phyloP scores from a whole-genome alignment of 306 rosid species.

The Adenanthera pavonina region DNA sequence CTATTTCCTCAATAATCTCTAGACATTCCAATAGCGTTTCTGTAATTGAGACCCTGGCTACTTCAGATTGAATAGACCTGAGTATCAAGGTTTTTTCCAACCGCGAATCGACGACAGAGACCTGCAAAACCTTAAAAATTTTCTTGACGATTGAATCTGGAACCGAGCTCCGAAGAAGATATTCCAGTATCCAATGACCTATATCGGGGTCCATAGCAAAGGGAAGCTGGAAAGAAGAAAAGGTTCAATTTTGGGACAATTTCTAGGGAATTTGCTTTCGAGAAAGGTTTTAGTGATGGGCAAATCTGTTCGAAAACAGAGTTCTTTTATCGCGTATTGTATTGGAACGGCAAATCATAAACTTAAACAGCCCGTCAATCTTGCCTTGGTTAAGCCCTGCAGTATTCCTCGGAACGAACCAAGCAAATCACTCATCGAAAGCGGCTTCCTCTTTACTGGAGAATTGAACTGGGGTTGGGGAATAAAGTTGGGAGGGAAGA shows the following conservation, averaged over 20 bases:
- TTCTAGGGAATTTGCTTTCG: background rate
- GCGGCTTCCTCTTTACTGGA: too few species aligned
- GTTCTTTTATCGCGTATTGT: too few species aligned
- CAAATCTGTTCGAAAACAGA: too few species aligned
- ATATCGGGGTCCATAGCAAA: constrained; percentile 47
- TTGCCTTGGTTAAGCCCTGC: too few species aligned
- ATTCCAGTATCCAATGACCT: constrained; percentile 68
- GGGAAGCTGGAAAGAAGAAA: background rate
- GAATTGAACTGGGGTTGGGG: too few species aligned
- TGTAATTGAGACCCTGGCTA: constrained; percentile 45
- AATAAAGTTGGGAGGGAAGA: too few species aligned
- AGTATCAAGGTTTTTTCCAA: constrained; percentile 67
- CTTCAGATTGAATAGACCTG: constrained; percentile 54
- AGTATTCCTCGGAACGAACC: too few species aligned
- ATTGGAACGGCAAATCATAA: too few species aligned
- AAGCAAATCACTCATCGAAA: too few species aligned
- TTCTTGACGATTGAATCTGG: constrained; percentile 45
- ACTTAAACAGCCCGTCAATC: too few species aligned
- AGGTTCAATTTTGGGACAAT: background rate
- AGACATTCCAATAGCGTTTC: constrained; percentile 55
- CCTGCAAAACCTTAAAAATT: constrained; percentile 47
- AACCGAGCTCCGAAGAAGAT: constrained; percentile 56
- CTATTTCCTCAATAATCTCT: constrained; percentile 59
- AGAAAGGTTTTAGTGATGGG: background rate
- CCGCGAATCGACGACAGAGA: constrained; percentile 55